Base-by-base conservation (phyloP, 2,329 filamentous ascomycete species). In the Penicillium sp. region DNA sequence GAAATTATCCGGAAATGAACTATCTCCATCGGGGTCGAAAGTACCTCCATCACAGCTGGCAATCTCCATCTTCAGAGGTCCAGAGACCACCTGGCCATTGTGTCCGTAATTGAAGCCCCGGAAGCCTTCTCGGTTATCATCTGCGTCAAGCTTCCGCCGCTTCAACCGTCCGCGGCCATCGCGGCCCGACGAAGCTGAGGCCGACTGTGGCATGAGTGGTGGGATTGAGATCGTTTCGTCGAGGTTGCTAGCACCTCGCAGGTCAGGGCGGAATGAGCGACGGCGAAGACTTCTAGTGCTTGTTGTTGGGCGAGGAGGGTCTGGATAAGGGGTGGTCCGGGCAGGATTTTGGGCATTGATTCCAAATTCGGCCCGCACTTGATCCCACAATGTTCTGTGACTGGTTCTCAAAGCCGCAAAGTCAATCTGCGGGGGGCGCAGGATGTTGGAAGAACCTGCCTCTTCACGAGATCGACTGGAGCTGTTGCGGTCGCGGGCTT, bases 41-140 rank as follows among this genome's bases (percentile, higher is more conserved):
- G 83, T 81, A 46, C 93, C 93, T 43, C 92, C 93, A 75, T 97
- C 93, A 72, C 93, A 97, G 80, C 89, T 95, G 52, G 91, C 85
- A 64, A 97, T 88, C 73, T 97, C 91, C 91, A 97, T 92, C 63
- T 85, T 89, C 70, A 97, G 80, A 65, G 86, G 84, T 3, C 93
- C 93, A 0, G 92, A 86, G 62, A 95, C 90, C 16, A 96, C 90
- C 76, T 97, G 93, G 19, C 93, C 94, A 74, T 89, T 92, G 70
- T 88, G 88, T 25, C 93, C 94, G 74, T 97, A 98, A 64, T 85
- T 88, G 73, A 93, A 91, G 2, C 83, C 85, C 61, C 71, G 73
- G n/a, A 73, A 66, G 4, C 75, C 77, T 61, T 79, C 75, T 28
- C 81, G 76, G 14, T 81, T 76, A 51, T 83, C 82, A 63, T 90